These are phyloP conservation scores for Miscanthus sacchariflorus DNA, from an alignment of 202 grass and related monocot genomes.

Conservation along the genomic window DNA sequence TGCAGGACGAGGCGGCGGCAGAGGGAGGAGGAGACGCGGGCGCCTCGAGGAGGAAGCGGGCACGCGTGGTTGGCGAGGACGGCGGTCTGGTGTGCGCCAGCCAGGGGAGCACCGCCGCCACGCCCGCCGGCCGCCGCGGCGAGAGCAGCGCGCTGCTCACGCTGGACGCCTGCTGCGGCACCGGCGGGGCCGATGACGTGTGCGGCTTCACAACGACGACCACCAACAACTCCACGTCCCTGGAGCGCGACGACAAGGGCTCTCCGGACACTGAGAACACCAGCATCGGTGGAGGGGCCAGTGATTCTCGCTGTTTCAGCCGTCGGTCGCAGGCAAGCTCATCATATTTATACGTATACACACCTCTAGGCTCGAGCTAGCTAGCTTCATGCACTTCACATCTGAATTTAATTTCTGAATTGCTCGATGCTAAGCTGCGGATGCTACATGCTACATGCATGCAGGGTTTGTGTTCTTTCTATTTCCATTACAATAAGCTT, in stretches of 20 bases:
- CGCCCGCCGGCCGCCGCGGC: conserved; percentile 33
- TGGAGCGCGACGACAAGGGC: conserved; percentile 49
- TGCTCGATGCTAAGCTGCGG: not conserved
- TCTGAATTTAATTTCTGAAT: not conserved
- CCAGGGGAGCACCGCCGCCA: conserved; percentile 69
- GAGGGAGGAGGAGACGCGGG: not conserved
- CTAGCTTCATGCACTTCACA: not conserved
- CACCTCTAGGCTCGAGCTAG: not conserved
- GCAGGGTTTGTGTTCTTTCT: not conserved
- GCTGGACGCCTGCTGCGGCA: conserved; percentile 50
- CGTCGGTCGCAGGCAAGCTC: conserved; percentile 64
- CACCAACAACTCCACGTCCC: conserved; percentile 71
- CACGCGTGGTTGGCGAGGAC: conserved; percentile 53
- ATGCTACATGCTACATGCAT: conserved; percentile 8
- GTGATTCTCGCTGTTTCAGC: conserved; percentile 74
- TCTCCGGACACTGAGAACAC: conserved; percentile 85
- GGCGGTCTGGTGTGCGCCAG: conserved; percentile 59
- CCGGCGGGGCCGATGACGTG: conserved; percentile 47
- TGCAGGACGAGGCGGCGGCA: conserved; percentile 15
- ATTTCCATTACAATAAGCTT: not conserved
- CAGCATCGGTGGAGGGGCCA: conserved; percentile 58
- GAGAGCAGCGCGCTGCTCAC: conserved; percentile 60
- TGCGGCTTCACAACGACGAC: conserved; percentile 61
- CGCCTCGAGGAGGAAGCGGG: conserved; percentile 46
- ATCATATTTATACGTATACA: not conserved